Evolutionary conservation across 164 flowering plant species (phyloP), one percentile per base, ranked within the genome.

Genomic region (Nymphaea colorata): DNA sequence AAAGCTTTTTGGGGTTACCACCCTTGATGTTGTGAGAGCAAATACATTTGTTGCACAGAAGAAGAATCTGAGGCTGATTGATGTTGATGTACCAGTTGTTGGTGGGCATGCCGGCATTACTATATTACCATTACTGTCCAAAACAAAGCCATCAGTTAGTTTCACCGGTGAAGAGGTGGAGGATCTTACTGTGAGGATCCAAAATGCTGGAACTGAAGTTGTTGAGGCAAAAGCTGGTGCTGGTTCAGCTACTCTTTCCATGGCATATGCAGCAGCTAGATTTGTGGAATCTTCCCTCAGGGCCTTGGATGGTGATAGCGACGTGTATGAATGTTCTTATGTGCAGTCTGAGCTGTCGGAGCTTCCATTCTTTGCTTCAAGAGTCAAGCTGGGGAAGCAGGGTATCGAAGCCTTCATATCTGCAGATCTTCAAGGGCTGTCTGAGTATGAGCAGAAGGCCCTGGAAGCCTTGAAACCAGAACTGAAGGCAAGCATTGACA

Each of bases 21-120:
- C 67, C 6, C 41, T 65, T 12, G 67, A 80, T 70, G 79, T 80
- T 63, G 80, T 76, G 18, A 71, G 83, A 69, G 83, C 81, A 47
- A 80, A 78, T 15, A 81, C 84, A 45, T 81, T 81, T 77, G 84
- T 81, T 79, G 83, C 79, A 68, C 61, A 72, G 45, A 44, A 67
- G 65, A 65, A 69, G 72, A 44, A 59, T 42, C 45, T 62, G 62
- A 69, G 53, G 62, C 72, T 69, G 62, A 69, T 69, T 64, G 70
- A 66, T 67, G 68, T 72, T 16, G 64, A 72, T 42, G 68, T 57
- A 53, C 74, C 64, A 5, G 66, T 60, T 62, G 57, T 63, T 11
- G 72, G 72, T 3, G 72, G 72, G 11, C 72, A 69, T 69, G 72
- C 72, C 8, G 72, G 72, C 41, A 69, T 69, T 47, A 69, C 72